phyloP scores from a whole-genome alignment of 2,329 filamentous ascomycete genomes.

The Aulographum hederae region DNA sequence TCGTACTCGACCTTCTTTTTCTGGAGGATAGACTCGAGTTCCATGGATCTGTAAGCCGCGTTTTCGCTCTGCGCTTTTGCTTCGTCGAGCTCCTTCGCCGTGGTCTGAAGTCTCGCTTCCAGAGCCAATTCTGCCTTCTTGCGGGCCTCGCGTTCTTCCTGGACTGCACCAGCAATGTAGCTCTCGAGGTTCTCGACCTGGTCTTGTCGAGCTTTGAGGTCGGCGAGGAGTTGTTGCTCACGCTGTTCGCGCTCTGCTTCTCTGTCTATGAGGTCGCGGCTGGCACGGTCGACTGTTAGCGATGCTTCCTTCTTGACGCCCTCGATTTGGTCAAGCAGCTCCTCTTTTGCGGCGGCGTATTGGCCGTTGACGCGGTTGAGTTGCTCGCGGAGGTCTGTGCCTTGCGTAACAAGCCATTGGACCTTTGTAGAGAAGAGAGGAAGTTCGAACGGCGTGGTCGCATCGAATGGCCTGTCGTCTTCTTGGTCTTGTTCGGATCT shows the following conservation, averaged over 20 bases:
- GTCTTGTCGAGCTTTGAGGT: not conserved
- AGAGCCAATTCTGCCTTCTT: not conserved
- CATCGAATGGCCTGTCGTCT: slow-evolving; percentile 40
- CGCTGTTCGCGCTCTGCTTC: not conserved
- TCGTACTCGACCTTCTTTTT: slow-evolving; percentile 10
- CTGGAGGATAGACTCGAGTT: not conserved
- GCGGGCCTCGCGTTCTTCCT: not conserved
- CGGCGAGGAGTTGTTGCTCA: not conserved
- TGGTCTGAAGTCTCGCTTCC: slow-evolving; percentile 8
- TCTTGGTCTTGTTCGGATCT: slow-evolving; percentile 36
- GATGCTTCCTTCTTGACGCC: not conserved
- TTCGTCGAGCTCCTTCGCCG: slow-evolving; percentile 9
- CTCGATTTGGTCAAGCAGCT: slow-evolving; percentile 22
- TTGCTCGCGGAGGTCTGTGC: slow-evolving; percentile 67
- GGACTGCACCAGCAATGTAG: not conserved
- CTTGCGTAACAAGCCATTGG: slow-evolving; percentile 57
- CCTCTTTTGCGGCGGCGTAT: slow-evolving; percentile 1
- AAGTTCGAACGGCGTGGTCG: slow-evolving; percentile 49
- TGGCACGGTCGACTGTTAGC: not conserved
- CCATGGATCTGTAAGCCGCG: not conserved
- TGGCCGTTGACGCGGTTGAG: slow-evolving; percentile 70
- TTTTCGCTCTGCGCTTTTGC: slow-evolving; percentile 4
- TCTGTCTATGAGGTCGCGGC: no score
- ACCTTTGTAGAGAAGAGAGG: slow-evolving; percentile 62
- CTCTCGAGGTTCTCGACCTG: not conserved